Conservation (phyloP, 257 asterid species). For the Petunia secreta region DNA sequence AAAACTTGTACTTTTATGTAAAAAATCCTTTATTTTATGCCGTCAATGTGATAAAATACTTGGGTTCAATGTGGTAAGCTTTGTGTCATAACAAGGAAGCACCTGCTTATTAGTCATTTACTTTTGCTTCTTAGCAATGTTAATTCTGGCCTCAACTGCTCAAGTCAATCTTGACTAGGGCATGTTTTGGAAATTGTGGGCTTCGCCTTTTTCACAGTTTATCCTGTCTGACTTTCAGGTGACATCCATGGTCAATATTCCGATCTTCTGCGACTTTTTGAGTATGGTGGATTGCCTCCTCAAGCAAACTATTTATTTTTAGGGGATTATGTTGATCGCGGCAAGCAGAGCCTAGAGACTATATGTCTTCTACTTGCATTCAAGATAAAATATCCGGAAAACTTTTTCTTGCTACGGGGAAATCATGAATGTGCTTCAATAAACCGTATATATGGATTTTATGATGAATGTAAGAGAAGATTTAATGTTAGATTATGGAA, state of each 20-base stretch:
- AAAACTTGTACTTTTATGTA: too few relatives aligned
- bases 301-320: constrained; percentile 42
- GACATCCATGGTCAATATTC: constrained; percentile 50
- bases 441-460: constrained; percentile 45
- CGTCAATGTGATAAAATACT: background rate
- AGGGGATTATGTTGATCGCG: constrained; percentile 50
- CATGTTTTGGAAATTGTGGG: background rate
- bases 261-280: constrained; percentile 44
- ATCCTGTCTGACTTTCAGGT: constrained; percentile 30
- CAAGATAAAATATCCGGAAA: constrained; percentile 43
- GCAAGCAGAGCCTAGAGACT: constrained; percentile 48
- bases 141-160: background rate
- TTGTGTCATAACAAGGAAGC: background rate
- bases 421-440: constrained; percentile 48
- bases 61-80: too few relatives aligned
- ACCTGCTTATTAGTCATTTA: background rate
- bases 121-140: background rate
- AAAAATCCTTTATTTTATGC: background rate
- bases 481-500: constrained; percentile 41
- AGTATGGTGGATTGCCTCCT: constrained; percentile 46
- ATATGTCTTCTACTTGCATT: constrained; percentile 46
- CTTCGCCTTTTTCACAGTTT: background rate
- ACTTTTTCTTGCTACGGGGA: constrained; percentile 45
- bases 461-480: constrained; percentile 48
- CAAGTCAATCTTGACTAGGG: background rate